phyloP scores from a whole-genome alignment of 1,284 basidiomycete species.

The Cryptococcus sp. region DNA sequence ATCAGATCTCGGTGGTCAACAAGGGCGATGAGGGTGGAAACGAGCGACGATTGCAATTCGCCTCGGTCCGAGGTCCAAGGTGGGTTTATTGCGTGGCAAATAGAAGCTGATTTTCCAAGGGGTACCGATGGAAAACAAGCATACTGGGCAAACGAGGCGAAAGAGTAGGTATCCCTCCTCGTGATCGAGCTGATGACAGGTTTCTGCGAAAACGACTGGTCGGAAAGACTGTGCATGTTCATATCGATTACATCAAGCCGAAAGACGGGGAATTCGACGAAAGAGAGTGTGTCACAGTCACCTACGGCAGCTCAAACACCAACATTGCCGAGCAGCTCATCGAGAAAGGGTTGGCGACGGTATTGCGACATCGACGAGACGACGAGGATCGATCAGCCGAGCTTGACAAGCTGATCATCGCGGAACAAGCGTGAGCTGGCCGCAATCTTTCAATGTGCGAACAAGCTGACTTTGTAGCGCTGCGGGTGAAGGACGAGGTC shows the following conservation, averaged over 20 bases:
- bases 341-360: constrained; percentile 84
- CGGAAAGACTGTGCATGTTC: constrained; percentile 77
- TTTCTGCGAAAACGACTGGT: constrained; percentile 85
- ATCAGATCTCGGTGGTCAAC: constrained; percentile 77
- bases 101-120: constrained; percentile 49
- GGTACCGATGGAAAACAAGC: constrained; percentile 80
- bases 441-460: neutral
- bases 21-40: constrained; percentile 57
- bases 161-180: constrained; percentile 52
- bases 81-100: constrained; percentile 36
- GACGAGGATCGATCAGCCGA: constrained; percentile 93
- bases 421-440: constrained; percentile 76
- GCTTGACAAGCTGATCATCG: constrained; percentile 90
- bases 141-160: constrained; percentile 83
- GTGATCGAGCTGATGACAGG: constrained; percentile 37
- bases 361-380: constrained; percentile 85
- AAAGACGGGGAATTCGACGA: constrained; percentile 89
- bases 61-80: constrained; percentile 84
- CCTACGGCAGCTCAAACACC: constrained; percentile 73
- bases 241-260: constrained; percentile 84
- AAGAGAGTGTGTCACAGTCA: constrained; percentile 81
- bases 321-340: constrained; percentile 89
- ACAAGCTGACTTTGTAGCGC: constrained; percentile 63
- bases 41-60: constrained; percentile 81
- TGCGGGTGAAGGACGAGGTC: constrained; percentile 68